Conservation (phyloP, 2,329 filamentous ascomycete genomes). For the Coniella vitis region DNA sequence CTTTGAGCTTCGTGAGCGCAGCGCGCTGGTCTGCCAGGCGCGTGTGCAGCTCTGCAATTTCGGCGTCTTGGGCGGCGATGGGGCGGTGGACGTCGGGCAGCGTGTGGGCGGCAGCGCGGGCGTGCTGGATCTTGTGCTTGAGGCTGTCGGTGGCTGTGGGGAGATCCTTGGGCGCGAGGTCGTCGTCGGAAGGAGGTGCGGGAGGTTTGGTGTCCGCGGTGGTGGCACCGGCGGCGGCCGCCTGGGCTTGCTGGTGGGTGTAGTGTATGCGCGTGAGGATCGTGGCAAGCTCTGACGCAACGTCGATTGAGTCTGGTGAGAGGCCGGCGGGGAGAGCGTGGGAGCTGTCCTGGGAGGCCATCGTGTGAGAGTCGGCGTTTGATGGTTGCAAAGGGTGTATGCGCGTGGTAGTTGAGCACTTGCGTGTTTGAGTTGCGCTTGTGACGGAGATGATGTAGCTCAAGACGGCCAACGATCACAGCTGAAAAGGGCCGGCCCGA, state of each 20-base stretch:
- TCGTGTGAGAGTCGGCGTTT: background rate
- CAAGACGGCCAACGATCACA: too few species aligned
- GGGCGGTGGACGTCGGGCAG: slow-evolving; percentile 65
- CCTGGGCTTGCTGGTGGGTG: slow-evolving; percentile 29
- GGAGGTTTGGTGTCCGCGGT: slow-evolving; percentile 24
- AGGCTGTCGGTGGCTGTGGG: slow-evolving; percentile 70
- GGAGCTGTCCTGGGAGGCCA: slow-evolving; percentile 16
- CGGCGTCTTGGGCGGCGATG: slow-evolving; percentile 61
- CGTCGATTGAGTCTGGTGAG: slow-evolving; percentile 76
- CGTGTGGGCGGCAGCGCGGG: slow-evolving; percentile 56
- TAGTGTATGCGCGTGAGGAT: slow-evolving; percentile 69
- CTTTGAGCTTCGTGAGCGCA: slow-evolving; percentile 48
- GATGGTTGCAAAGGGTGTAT: background rate
- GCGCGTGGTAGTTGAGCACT: too few species aligned
- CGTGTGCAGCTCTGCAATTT: slow-evolving; percentile 60
- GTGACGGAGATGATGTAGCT: too few species aligned
- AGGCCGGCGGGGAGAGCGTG: slow-evolving; percentile 56
- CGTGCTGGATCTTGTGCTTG: slow-evolving; percentile 77
- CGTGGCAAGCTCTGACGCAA: slow-evolving; percentile 72
- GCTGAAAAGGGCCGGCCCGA: too few species aligned
- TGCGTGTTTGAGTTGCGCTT: too few species aligned
- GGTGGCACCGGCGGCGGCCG: slow-evolving; percentile 20
- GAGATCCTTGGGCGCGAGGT: slow-evolving; percentile 61
- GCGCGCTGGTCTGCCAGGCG: slow-evolving; percentile 56
- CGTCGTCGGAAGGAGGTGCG: slow-evolving; percentile 14